These are phyloP conservation scores for Coemansia sp. DNA, from an alignment of 192 early-diverging fungal genomes.

Conservation along the genomic window DNA sequence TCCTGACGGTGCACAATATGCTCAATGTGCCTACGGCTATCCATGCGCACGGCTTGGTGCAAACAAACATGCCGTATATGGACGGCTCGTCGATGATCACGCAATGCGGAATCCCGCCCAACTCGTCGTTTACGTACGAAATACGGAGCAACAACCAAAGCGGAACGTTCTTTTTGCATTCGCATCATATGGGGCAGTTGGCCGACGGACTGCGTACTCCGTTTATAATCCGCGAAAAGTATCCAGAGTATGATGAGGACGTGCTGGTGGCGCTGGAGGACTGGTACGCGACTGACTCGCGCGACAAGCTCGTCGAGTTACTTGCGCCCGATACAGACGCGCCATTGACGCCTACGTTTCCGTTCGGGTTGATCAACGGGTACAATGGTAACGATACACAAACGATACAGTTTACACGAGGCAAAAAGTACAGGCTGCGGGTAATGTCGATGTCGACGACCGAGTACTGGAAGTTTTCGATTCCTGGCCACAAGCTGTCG, in stretches of 20 bases:
- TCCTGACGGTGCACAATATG: constrained; percentile 34
- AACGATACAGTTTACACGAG: constrained; percentile 60
- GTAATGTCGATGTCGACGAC: constrained; percentile 72
- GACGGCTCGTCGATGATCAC: constrained; percentile 69
- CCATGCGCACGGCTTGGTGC: constrained; percentile 76
- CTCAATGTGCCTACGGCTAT: constrained; percentile 59
- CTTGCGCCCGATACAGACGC: constrained; percentile 45
- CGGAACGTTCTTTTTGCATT: constrained; percentile 83
- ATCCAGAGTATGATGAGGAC: constrained; percentile 60
- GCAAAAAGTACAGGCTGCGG: constrained; percentile 75
- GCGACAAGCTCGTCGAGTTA: constrained; percentile 35
- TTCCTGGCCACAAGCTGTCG: constrained; percentile 72
- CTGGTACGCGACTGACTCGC: constrained; percentile 58
- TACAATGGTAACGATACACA: constrained; percentile 53
- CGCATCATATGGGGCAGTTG: constrained; percentile 66
- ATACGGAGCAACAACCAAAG: constrained; percentile 46
- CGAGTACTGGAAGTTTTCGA: constrained; percentile 66
- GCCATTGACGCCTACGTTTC: constrained; percentile 43
- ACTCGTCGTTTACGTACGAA: constrained; percentile 62
- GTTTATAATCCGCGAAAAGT: constrained; percentile 58
- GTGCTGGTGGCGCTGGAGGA: constrained; percentile 62
- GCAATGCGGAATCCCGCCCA: constrained; percentile 71
- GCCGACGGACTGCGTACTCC: constrained; percentile 73
- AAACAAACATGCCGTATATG: constrained; percentile 60
- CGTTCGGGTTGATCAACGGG: constrained; percentile 31